Conservation (phyloP, 2,329 filamentous ascomycete species). For the Magnaporthiopsis rhizophila region DNA sequence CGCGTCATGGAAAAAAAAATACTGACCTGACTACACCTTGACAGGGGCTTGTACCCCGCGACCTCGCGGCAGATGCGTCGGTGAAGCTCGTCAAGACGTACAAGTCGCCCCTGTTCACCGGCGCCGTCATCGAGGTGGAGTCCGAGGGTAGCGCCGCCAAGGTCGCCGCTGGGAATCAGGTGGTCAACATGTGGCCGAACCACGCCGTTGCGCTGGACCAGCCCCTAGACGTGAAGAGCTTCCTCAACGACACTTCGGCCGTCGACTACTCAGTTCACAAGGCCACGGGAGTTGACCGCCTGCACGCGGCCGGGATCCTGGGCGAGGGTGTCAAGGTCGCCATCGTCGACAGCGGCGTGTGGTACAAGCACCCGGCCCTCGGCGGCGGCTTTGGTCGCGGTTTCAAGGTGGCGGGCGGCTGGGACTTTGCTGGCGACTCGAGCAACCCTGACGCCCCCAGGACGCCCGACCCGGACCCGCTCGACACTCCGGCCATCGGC, state of each 20-base stretch:
- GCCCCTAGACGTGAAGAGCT: neutral
- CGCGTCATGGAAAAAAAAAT: neutral
- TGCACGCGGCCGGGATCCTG: constrained; percentile 10
- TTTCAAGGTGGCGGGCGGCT: constrained; percentile 11
- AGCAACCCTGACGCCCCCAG: neutral
- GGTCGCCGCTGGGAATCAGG: constrained; percentile 3
- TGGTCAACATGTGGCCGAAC: constrained; percentile 6
- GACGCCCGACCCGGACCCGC: constrained; percentile 15
- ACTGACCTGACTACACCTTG: neutral
- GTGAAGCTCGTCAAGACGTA: constrained; percentile 6
- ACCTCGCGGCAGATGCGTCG: neutral
- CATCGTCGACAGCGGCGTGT: constrained; percentile 10
- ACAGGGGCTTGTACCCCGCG: neutral
- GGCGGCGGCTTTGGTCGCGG: constrained; percentile 13
- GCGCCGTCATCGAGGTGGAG: constrained; percentile 1
- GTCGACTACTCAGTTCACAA: constrained; percentile 11
- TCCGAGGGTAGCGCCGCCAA: neutral
- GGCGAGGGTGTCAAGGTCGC: constrained; percentile 10
- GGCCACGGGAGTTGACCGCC: constrained; percentile 14
- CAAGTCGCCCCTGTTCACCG: constrained; percentile 4
- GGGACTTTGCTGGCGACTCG: constrained; percentile 11
- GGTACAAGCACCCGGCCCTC: constrained; percentile 11
- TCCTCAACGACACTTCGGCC: neutral
- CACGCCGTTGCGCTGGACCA: neutral
- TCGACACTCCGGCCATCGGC: constrained; percentile 14